Evolutionary conservation across 1,139 yeast genomes (phyloP).

Genomic region (Blastobotrys buckinghamii): DNA sequence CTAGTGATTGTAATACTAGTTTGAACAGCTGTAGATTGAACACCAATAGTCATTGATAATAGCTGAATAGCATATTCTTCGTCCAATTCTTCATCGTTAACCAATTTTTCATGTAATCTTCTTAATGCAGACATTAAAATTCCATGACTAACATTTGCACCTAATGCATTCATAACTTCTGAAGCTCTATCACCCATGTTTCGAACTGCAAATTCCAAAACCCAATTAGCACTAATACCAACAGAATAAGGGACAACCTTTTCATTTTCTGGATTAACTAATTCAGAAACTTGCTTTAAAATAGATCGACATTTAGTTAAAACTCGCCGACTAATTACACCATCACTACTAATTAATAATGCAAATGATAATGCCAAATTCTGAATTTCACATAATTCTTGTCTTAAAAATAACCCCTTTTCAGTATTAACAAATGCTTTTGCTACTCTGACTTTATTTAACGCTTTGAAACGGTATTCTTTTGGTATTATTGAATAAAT

Average conservation of each 20-base stretch:
- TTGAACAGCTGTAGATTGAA: conserved; percentile 25
- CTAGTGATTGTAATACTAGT: conserved; percentile 50
- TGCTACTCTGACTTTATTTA: conserved; percentile 56
- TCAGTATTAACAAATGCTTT: conserved; percentile 62
- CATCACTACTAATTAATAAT: conserved; percentile 44
- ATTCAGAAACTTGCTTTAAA: conserved; percentile 62
- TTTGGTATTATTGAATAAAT: conserved; percentile 56
- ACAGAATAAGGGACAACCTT: conserved; percentile 43
- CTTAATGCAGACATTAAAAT: conserved; percentile 67
- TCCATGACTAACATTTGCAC: conserved; percentile 91
- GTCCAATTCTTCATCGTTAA: conserved; percentile 33
- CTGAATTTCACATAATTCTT: conserved; percentile 56
- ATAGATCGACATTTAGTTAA: conserved; percentile 74
- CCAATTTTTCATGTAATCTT: conserved; percentile 47
- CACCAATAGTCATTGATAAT: conserved; percentile 27
- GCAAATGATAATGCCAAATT: conserved; percentile 62
- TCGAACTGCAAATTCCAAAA: conserved; percentile 65
- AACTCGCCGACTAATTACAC: conserved; percentile 53
- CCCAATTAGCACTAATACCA: conserved; percentile 55
- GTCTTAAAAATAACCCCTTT: conserved; percentile 52
- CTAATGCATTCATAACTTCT: conserved; percentile 72
- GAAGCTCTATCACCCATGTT: conserved; percentile 61
- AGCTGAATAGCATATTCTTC: conserved; percentile 27
- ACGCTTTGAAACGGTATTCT: conserved; percentile 58
- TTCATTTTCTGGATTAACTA: conserved; percentile 53